A percentile compares a stretch with the other conserved stretches of the same genome.
Evolutionary conservation across 2,329 filamentous ascomycete species (phyloP).

Genomic region (Botrytis pseudocinerea): DNA sequence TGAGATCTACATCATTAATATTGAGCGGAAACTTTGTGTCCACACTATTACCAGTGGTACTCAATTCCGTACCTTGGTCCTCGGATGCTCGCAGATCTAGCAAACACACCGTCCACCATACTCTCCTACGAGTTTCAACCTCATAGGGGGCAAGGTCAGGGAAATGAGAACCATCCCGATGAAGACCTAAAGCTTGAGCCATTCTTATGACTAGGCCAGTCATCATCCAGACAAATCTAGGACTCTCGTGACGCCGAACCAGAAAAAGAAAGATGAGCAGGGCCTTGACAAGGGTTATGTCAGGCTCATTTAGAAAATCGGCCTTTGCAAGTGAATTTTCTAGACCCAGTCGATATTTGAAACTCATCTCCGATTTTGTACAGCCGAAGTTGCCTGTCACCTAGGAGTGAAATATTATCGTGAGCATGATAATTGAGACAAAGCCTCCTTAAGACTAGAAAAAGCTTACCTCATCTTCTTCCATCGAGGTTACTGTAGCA

Average conservation of each 20-base stretch:
- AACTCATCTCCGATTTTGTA: slow-evolving; percentile 48
- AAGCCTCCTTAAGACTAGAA: no score
- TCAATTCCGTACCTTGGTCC: slow-evolving; percentile 50
- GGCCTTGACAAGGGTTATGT: slow-evolving; percentile 61
- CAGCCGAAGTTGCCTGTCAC: slow-evolving; percentile 50
- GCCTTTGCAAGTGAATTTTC: slow-evolving; percentile 63
- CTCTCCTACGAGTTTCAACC: slow-evolving; percentile 52
- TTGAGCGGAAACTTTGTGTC: slow-evolving; percentile 53
- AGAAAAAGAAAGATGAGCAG: slow-evolving; percentile 58
- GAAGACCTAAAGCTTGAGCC: slow-evolving; percentile 47
- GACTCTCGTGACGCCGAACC: slow-evolving; percentile 53
- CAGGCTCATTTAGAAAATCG: slow-evolving; percentile 59
- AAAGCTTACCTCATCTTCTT: slow-evolving; percentile 54
- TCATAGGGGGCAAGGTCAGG: slow-evolving; percentile 39
- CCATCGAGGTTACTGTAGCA: slow-evolving; percentile 56
- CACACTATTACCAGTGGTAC: slow-evolving; percentile 47
- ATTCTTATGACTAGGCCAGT: slow-evolving; percentile 60
- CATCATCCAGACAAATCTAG: slow-evolving; percentile 62
- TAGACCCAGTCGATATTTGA: slow-evolving; percentile 48
- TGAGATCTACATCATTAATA: slow-evolving; percentile 49
- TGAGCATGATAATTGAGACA: not conserved
- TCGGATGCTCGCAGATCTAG: slow-evolving; percentile 52
- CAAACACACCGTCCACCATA: slow-evolving; percentile 53
- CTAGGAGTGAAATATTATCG: slow-evolving; percentile 36
- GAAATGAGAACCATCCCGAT: slow-evolving; percentile 46